These are phyloP conservation scores for Nothophaeocryptopus gaeumannii DNA, from an alignment of 2,329 filamentous ascomycete genomes.

Conservation along the genomic window DNA sequence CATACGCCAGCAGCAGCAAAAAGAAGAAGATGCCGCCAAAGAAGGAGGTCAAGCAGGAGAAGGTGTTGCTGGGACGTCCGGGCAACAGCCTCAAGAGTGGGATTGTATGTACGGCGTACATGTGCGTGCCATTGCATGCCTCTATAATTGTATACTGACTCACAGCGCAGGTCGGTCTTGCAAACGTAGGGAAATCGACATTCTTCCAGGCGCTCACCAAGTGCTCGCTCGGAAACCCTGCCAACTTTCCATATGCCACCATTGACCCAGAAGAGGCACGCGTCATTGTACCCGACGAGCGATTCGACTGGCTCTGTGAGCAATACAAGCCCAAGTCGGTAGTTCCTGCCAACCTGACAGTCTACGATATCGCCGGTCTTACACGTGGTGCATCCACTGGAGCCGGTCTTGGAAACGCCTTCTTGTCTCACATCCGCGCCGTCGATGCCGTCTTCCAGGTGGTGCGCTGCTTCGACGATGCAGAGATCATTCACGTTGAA, in stretches of 20 bases:
- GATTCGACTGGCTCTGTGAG: conserved; percentile 91
- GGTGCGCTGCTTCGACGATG: conserved; percentile 71
- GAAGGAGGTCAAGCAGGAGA: conserved; percentile 87
- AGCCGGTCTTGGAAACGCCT: conserved; percentile 94
- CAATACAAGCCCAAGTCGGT: conserved; percentile 97
- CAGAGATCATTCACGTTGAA: conserved; percentile 99
- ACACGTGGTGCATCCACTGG: conserved; percentile 95
- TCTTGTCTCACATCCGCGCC: conserved; percentile 97
- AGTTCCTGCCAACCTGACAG: conserved; percentile 95
- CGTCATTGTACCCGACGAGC: conserved; percentile 92
- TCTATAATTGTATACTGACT: conserved; percentile 42
- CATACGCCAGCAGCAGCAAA: conserved; percentile 48
- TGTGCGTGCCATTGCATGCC: conserved; percentile 34
- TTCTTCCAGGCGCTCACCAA: conserved; percentile 99
- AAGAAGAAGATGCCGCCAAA: conserved; percentile 88
- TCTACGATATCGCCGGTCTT: conserved; percentile 97
- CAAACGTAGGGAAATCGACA: conserved; percentile 98
- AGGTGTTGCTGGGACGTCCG: conserved; percentile 90
- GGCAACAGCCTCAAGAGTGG: conserved; percentile 99
- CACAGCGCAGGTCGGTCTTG: conserved; percentile 77
- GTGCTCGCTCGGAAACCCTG: conserved; percentile 93
- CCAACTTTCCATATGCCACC: conserved; percentile 98
- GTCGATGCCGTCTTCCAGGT: conserved; percentile 43
- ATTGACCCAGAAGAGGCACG: conserved; percentile 98
- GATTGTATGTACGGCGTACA: conserved; percentile 68